Evolutionary conservation across 2,329 filamentous ascomycete species (phyloP).

Genomic region (Emergomyces orientalis): DNA sequence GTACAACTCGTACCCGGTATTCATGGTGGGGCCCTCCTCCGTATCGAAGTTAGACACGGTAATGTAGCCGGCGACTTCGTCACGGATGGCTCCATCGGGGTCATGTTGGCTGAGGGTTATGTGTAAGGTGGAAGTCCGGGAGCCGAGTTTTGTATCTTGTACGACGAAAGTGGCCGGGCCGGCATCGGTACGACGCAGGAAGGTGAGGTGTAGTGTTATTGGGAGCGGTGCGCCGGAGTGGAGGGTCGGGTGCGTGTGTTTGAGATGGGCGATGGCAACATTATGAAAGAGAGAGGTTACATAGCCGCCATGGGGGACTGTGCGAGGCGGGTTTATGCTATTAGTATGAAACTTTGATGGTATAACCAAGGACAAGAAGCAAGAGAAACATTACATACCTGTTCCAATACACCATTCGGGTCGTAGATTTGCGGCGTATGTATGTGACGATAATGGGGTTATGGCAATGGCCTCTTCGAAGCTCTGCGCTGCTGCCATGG

Average conservation of each 20-base stretch:
- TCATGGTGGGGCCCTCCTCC: slow-evolving; percentile 50
- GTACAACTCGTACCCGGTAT: slow-evolving; percentile 46
- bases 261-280: slow-evolving; percentile 52
- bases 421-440: slow-evolving; percentile 48
- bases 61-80: slow-evolving; percentile 56
- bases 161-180: slow-evolving; percentile 51
- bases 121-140: slow-evolving; percentile 55
- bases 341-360: neutral
- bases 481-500: slow-evolving; percentile 8
- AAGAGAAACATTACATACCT: slow-evolving; percentile 27
- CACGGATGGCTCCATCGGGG: slow-evolving; percentile 34
- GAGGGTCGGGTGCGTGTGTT: slow-evolving; percentile 48
- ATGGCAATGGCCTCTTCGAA: slow-evolving; percentile 33
- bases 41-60: slow-evolving; percentile 54
- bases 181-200: slow-evolving; percentile 53
- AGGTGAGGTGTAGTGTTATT: slow-evolving; percentile 55
- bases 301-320: slow-evolving; percentile 64
- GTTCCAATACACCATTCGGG: slow-evolving; percentile 57
- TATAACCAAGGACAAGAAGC: neutral
- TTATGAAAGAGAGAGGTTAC: slow-evolving; percentile 55
- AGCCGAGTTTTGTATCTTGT: slow-evolving; percentile 55
- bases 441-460: slow-evolving; percentile 40
- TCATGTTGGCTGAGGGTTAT: slow-evolving; percentile 43
- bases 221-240: slow-evolving; percentile 44
- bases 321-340: neutral